phyloP scores from a whole-genome alignment of 2,329 filamentous ascomycete genomes.

The Pseudogymnoascus sp. region DNA sequence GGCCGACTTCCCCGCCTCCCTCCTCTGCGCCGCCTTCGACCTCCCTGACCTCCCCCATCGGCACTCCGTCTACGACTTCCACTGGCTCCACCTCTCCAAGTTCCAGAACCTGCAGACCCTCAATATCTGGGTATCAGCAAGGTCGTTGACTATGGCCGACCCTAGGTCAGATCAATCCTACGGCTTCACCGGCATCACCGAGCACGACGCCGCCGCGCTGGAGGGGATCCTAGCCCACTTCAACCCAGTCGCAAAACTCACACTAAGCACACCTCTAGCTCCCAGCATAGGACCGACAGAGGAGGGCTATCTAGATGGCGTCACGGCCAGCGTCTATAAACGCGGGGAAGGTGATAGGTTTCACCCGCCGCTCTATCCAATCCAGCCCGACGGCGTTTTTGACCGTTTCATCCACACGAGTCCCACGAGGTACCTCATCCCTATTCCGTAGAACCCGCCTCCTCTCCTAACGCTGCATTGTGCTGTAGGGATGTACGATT shows the following conservation, averaged over 20 bases:
- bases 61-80: background rate
- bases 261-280: background rate
- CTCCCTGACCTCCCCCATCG: too few species aligned
- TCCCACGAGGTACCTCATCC: background rate
- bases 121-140: background rate
- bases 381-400: too few species aligned
- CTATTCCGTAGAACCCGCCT: background rate
- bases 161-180: background rate
- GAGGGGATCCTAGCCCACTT: background rate
- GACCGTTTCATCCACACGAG: background rate
- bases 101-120: background rate
- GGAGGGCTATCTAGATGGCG: background rate
- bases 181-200: background rate
- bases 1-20: background rate
- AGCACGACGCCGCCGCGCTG: background rate
- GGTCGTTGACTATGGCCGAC: background rate
- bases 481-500: background rate
- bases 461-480: background rate
- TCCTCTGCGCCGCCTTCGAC: background rate
- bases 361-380: background rate
- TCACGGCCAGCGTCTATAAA: background rate
- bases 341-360: background rate
- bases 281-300: background rate
- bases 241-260: background rate
- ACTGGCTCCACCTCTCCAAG: background rate